These are phyloP conservation scores for Pezicula rhizophila DNA, from an alignment of 2,329 filamentous ascomycete genomes.

Conservation along the genomic window DNA sequence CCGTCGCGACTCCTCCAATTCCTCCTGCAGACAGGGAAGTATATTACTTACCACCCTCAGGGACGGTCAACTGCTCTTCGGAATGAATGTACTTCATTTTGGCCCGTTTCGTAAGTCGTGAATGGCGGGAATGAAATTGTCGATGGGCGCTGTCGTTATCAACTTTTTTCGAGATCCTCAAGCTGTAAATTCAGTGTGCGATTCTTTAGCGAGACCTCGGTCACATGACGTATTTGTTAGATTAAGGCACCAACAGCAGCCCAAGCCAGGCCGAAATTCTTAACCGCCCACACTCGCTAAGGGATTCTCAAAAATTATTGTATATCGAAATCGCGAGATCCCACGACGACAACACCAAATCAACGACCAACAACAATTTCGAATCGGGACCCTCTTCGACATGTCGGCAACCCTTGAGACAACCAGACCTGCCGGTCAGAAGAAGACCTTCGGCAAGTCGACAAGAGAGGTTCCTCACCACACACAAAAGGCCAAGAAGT, in stretches of 20 bases:
- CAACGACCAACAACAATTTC: constrained; percentile 18
- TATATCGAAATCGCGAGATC: neutral
- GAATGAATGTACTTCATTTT: constrained; percentile 99
- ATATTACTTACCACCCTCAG: constrained; percentile 80
- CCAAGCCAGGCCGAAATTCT: neutral
- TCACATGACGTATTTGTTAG: neutral
- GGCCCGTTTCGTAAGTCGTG: constrained; percentile 33
- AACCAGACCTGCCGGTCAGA: constrained; percentile 31
- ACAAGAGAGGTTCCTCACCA: constrained; percentile 83
- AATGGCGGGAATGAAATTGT: constrained; percentile 13
- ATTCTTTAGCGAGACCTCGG: neutral
- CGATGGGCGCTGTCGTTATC: neutral
- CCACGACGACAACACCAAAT: constrained; percentile 7
- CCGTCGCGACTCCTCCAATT: neutral
- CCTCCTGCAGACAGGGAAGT: neutral
- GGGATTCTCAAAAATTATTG: neutral
- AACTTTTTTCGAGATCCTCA: neutral
- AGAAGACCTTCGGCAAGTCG: constrained; percentile 97
- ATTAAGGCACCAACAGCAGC: neutral
- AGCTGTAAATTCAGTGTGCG: constrained; percentile 2
- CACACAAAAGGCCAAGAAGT: constrained; percentile 94
- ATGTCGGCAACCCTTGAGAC: constrained; percentile 60
- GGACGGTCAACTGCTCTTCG: constrained; percentile 89
- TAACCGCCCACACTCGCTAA: neutral
- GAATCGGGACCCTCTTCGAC: constrained; percentile 33